A percentile compares a stretch with the other conserved stretches of the same genome.
phyloP scores from a whole-genome alignment of 768 basidiomycete species.

The Lentinula aciculospora region DNA sequence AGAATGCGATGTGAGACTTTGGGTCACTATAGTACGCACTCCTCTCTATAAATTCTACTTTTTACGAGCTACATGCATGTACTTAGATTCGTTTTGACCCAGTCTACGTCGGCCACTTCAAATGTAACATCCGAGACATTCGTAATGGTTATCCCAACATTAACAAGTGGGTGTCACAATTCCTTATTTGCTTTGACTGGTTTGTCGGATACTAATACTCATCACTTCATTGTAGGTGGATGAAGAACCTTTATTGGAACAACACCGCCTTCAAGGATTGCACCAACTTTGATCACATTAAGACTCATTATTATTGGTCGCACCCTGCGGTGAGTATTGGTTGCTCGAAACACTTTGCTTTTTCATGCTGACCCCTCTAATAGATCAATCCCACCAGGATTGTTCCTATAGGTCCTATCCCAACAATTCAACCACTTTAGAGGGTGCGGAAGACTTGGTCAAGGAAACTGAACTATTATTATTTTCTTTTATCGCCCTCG shows the following conservation, averaged over 20 bases:
- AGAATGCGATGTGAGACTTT: conserved; percentile 82
- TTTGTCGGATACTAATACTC: neutral
- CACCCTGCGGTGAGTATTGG: conserved; percentile 33
- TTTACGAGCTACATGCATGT: neutral
- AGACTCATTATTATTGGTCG: conserved; percentile 69
- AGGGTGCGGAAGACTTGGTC: neutral
- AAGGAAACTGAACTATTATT: no score
- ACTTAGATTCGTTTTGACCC: conserved; percentile 91
- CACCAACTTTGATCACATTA: conserved; percentile 89
- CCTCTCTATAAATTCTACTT: neutral
- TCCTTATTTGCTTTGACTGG: neutral
- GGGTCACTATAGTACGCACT: conserved; percentile 73
- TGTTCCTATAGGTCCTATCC: conserved; percentile 71
- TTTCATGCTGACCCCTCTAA: neutral
- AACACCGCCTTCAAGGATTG: conserved; percentile 79
- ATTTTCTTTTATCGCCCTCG: no score
- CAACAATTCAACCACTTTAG: conserved; percentile 61
- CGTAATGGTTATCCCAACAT: conserved; percentile 85
- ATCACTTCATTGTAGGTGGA: conserved; percentile 43
- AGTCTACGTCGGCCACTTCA: conserved; percentile 90
- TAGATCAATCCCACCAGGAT: conserved; percentile 78
- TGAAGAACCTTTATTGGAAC: conserved; percentile 90
- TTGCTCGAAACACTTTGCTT: neutral
- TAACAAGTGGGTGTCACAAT: conserved; percentile 41
- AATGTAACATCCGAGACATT: conserved; percentile 84